phyloP scores from a whole-genome alignment of 495 filamentous ascomycete species.

The Trypethelium eluteriae region DNA sequence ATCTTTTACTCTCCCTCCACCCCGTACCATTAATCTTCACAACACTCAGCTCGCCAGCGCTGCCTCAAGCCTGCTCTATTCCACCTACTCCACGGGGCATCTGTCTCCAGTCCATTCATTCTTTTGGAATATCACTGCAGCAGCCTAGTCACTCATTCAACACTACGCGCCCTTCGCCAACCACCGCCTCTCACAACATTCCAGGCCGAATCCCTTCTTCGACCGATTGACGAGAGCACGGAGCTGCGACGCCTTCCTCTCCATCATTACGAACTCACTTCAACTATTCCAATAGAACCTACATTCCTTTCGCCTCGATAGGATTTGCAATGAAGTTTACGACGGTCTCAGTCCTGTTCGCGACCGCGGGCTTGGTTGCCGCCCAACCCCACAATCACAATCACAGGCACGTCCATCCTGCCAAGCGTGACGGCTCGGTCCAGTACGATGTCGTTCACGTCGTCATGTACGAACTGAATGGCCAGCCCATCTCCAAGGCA shows the following conservation, averaged over 20 bases:
- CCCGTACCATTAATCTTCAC: background rate
- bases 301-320: background rate
- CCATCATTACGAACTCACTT: background rate
- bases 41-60: background rate
- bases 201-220: background rate
- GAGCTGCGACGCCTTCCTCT: background rate
- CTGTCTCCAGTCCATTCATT: conserved; percentile 24
- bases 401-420: conserved; percentile 29
- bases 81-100: conserved; percentile 18
- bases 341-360: conserved; percentile 23
- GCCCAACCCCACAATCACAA: conserved; percentile 33
- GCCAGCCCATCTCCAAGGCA: conserved; percentile 31
- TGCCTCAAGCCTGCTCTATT: conserved; percentile 15
- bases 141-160: conserved; percentile 5
- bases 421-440: conserved; percentile 14
- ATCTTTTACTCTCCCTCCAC: background rate
- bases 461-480: conserved; percentile 32
- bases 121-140: conserved; percentile 17
- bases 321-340: conserved; percentile 27
- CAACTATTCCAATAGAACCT: background rate
- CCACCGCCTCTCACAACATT: conserved; percentile 4
- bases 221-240: background rate
- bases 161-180: background rate
- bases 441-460: conserved; percentile 28
- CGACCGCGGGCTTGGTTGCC: conserved; percentile 28